Base-by-base conservation (phyloP, 2,329 filamentous ascomycete species). In the Aspergillus alliaceus region DNA sequence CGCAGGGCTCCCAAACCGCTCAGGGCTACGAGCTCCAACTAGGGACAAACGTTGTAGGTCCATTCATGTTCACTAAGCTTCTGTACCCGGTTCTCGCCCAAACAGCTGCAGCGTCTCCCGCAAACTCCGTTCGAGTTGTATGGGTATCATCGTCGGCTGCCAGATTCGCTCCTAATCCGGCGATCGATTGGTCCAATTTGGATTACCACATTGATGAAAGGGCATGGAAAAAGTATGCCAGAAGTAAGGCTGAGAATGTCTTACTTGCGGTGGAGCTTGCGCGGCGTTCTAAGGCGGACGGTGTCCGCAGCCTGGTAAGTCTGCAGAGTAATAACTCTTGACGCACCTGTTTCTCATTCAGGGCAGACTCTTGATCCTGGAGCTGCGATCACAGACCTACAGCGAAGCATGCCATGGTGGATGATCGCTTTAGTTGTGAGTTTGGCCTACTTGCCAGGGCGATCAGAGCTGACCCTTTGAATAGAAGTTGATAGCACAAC, bases 21-120 rank as follows among this genome's bases (percentile, higher is more conserved):
- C 67, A 63, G 59, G 73, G 73, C 25, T 69, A 73, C 57, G 75
- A 79, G 46, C 47, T 74, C 9, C 71, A 74, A 31, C 54, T 76
- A 9, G 75, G 72, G 14, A 73, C 69, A 3, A 78, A 79, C 56
- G 66, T 66, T 40, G 44, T 78, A 1, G 75, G 65, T 3, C 72
- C 73, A 34, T 62, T 76, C 0, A 18, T 22, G 4, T 42, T 42
- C 12, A 42, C 18, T 11, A 42, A 42, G 12, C 39, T 24, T 4
- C 65, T 78, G 2, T 68, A 65, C 4, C 75, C 75, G 2, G 59
- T 72, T 6, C 58, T 77, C 12, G 56, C 58, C 25, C 57, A 57
- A 18, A 75, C 75, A 1, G 71, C 70, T 0, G 61, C 64, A 31
- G 51, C 58, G 5, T 60, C 56, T 18, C 64, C 66, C 0, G 52